Evolutionary conservation across 495 filamentous ascomycete species (phyloP), one percentile per base, ranked within the genome.

Genomic region (Penicillium fimorum): DNA sequence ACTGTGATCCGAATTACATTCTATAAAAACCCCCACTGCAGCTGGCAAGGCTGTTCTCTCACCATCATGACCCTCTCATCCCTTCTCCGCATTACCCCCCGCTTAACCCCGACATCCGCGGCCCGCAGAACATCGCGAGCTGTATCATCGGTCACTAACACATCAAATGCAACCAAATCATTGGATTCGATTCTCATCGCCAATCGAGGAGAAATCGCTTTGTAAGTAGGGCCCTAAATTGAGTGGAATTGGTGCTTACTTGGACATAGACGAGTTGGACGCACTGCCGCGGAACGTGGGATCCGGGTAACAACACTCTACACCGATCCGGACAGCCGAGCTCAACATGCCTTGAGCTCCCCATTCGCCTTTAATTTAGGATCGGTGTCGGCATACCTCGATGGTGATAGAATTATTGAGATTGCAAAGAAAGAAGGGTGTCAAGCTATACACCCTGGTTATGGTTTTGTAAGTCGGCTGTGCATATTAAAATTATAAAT

Each of bases 191-290:
- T 97, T 47, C 78, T 97, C 1, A 97, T 99, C 66, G 94, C 94
- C 15, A 99, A 99, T 67, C 85, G 94, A 60, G 94, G 94, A 57
- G 94, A 99, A 69, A 99, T 99, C 65, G 95, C 94, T 50, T 77
- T 97, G 79, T 88, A 68, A 48, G 80, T 71, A 18, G 41, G 20
- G 15, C n/a, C 40, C 38, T 47, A 2, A 18, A 11, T n/a, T 22
- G 30, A 18, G 10, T 11, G 4, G 37, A 25, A 11, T 32, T 46
- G 18, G 27, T 64, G 41, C 53, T 64, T 46, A 63, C 53, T 43
- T 40, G 56, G 29, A 41, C 25, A 9, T 45, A 88, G 85, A 51
- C 88, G 94, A 55, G 92, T 99, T 50, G 84, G 88, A 48, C 85
- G 84, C 60, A 98, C 94, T 20, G 94, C 94, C 9, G 78, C 88